These are phyloP conservation scores for Talinum fruticosum DNA, from an alignment of 148 eudicot species.

Conservation along the genomic window DNA sequence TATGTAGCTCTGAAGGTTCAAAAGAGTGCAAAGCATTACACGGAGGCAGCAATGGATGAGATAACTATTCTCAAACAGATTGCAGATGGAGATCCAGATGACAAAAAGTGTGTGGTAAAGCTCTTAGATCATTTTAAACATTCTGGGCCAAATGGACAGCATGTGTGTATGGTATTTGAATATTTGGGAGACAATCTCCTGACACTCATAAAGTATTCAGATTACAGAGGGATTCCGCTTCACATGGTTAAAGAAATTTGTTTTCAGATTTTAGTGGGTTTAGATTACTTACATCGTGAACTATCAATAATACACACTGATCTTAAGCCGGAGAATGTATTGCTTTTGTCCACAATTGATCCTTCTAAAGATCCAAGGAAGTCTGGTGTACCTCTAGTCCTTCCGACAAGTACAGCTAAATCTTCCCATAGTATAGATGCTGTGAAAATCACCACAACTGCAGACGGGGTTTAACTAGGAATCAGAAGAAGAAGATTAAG, in stretches of 20 bases:
- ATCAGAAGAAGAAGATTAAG: conserved; percentile 84
- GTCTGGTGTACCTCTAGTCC: conserved; percentile 56
- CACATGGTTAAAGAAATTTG: conserved; percentile 89
- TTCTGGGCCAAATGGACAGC: conserved; percentile 94
- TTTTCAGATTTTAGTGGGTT: conserved; percentile 62
- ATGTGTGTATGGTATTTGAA: conserved; percentile 98
- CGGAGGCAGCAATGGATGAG: conserved; percentile 98
- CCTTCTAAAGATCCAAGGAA: conserved; percentile 69
- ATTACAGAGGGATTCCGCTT: conserved; percentile 79
- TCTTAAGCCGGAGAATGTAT: conserved; percentile 88
- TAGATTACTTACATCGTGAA: conserved; percentile 87
- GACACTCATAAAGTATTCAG: conserved; percentile 80
- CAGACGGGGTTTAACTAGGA: conserved; percentile 67
- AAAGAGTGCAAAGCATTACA: conserved; percentile 93
- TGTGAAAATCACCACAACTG: conserved; percentile 38
- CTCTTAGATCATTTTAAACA: conserved; percentile 94
- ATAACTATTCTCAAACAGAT: conserved; percentile 81
- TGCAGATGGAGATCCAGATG: conserved; percentile 80
- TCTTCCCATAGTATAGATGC: conserved; percentile 38
- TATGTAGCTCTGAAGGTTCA: conserved; percentile 92
- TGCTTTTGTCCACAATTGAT: conserved; percentile 76
- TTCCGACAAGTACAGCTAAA: conserved; percentile 53
- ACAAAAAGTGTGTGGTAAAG: conserved; percentile 88
- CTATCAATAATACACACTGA: conserved; percentile 92
- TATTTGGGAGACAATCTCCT: conserved; percentile 92